Evolutionary conservation across 1,284 basidiomycete species (phyloP), one percentile per base, ranked within the genome.

Genomic region (Erythrobasidium hasegawianum): DNA sequence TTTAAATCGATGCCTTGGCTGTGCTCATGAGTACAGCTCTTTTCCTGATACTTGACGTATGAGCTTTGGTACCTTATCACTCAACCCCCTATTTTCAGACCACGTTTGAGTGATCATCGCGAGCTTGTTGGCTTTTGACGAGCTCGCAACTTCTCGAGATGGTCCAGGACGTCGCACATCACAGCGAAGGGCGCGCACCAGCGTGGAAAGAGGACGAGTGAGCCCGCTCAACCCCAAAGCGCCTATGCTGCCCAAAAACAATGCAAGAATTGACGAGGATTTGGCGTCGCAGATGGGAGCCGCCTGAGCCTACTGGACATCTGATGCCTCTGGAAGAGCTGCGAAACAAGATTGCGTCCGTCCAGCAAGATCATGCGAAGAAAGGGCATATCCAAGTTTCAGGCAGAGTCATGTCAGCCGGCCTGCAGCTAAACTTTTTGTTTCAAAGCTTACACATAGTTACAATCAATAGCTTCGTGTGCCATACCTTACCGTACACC

Each of bases 401-500:
- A 22, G 62, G 62, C 8, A 33, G 62, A 11, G 50, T 41, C 10
- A 65, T 65, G 62, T 65, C 29, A 22, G 62, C 29, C 18, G 8
- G 1, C 38, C 4, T 40, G 16, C 7, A 33, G 20, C 38, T n/a
- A 39, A 2, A 13, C n/a, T 9, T 7, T 49, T 26, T 26, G 41
- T 49, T 10, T 1, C 33, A 26, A 27, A 27, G n/a, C n/a, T n/a
- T 4, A 60, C 14, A n/a, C 58, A 27, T 39, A n/a, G 27, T 2
- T 20, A 20, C 9, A 9, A 26, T 13, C 55, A 10, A 39, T 39
- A 69, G 68, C 26, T 24, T 69, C 29, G 68, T 59, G 2, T 67
- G 64, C 39, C 68, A 69, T 49, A 69, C 68, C 10, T 27, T 69
- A n/a, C 68, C 68, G 2, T 69, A 69, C 41, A 60, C 64, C 1